Evolutionary conservation across 768 basidiomycete species (phyloP).

Genomic region (Mycena crocata): DNA sequence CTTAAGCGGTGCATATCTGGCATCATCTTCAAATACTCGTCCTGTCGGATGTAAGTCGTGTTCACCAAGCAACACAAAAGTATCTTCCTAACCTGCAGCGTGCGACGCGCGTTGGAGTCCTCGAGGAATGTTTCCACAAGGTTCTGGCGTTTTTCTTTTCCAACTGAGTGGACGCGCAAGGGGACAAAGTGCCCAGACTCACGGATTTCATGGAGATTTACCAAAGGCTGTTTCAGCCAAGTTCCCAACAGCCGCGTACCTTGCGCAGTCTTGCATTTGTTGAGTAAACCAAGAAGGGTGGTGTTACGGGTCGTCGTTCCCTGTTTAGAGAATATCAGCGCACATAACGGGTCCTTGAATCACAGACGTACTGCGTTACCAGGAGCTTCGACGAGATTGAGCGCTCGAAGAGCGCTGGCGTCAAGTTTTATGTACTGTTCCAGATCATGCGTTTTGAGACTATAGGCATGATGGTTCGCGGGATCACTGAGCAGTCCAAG

Average conservation of each 20-base stretch:
- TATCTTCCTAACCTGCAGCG: slow-evolving; percentile 69
- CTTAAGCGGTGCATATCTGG: slow-evolving; percentile 93
- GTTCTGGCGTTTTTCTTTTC: slow-evolving; percentile 84
- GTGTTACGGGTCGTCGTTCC: slow-evolving; percentile 81
- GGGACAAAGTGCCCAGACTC: slow-evolving; percentile 44
- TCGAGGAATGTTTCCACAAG: slow-evolving; percentile 90
- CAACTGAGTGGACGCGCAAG: neutral
- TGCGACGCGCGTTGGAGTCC: slow-evolving; percentile 75
- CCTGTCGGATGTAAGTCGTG: slow-evolving; percentile 54
- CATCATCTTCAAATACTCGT: slow-evolving; percentile 89
- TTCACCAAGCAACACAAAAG: neutral
- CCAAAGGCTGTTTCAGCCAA: slow-evolving; percentile 96
- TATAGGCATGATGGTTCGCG: slow-evolving; percentile 83
- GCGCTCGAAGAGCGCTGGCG: slow-evolving; percentile 90
- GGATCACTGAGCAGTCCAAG: slow-evolving; percentile 83
- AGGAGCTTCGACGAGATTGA: slow-evolving; percentile 84
- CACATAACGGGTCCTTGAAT: neutral
- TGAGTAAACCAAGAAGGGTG: slow-evolving; percentile 88
- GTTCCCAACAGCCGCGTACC: slow-evolving; percentile 87
- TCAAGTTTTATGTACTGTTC: slow-evolving; percentile 96
- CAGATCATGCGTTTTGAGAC: slow-evolving; percentile 88
- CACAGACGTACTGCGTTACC: slow-evolving; percentile 59
- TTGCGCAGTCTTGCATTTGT: slow-evolving; percentile 97
- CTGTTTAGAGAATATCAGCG: slow-evolving; percentile 42
- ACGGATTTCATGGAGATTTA: slow-evolving; percentile 95